Evolutionary conservation across 805 yeast species (phyloP).

Genomic region (Yarrowia sp.): DNA sequence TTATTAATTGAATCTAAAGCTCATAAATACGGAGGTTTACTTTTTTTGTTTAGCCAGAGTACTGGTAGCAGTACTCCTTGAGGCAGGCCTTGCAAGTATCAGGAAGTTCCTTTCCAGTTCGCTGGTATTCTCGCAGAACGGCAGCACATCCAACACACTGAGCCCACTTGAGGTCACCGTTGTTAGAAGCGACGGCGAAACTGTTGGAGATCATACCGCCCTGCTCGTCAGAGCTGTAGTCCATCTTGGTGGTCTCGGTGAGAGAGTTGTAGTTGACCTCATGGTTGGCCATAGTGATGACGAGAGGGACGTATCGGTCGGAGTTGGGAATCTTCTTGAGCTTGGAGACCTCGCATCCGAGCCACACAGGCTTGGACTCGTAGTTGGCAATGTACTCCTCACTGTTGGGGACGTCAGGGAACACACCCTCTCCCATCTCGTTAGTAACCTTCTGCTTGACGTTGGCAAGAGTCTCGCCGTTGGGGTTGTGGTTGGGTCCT

Average conservation of each 20-base stretch:
- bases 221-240: conserved; percentile 66
- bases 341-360: conserved; percentile 64
- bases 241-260: conserved; percentile 71
- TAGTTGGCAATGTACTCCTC: conserved; percentile 70
- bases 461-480: conserved; percentile 53
- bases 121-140: conserved; percentile 79
- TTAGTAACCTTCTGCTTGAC: conserved; percentile 46
- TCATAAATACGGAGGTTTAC: background rate
- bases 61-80: conserved; percentile 67
- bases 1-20: background rate
- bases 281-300: conserved; percentile 79
- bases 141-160: conserved; percentile 87
- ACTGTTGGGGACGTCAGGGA: conserved; percentile 54
- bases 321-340: conserved; percentile 68
- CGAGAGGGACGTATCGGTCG: conserved; percentile 69
- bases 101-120: conserved; percentile 64
- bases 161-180: conserved; percentile 73
- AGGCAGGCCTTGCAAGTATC: conserved; percentile 80
- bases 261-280: conserved; percentile 71
- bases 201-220: conserved; percentile 74
- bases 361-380: conserved; percentile 81
- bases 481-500: conserved; percentile 53
- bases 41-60: conserved; percentile 8
- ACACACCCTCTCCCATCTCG: conserved; percentile 54
- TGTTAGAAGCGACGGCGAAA: conserved; percentile 72